These are phyloP conservation scores for Drosera spatulata DNA, from an alignment of 179 eudicot genomes.

Conservation along the genomic window DNA sequence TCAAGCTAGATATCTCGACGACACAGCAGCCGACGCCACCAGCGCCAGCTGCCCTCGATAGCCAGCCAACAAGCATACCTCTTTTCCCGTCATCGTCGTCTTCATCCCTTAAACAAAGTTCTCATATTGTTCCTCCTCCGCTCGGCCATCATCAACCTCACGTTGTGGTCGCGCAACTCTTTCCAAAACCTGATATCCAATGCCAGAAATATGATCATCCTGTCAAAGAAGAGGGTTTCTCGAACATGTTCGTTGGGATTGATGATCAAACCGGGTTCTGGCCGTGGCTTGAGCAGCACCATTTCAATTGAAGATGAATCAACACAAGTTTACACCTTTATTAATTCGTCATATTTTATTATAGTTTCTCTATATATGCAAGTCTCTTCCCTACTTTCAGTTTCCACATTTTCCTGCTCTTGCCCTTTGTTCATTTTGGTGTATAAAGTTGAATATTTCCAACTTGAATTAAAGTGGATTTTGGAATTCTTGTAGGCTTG, in stretches of 20 bases:
- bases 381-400: background rate
- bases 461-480: constrained; percentile 18
- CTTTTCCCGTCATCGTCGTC: constrained; percentile 33
- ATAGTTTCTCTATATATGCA: background rate
- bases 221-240: constrained; percentile 63
- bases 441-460: constrained; percentile 19
- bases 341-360: background rate
- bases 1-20: constrained; percentile 61
- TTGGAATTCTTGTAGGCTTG: background rate
- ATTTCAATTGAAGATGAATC: constrained; percentile 37
- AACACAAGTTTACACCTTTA: background rate
- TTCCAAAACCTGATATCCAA: constrained; percentile 15
- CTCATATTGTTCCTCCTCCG: too few species aligned
- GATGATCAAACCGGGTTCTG: constrained; percentile 77
- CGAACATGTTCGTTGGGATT: constrained; percentile 59
- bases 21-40: constrained; percentile 16
- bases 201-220: background rate
- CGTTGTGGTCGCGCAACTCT: constrained; percentile 15
- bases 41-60: constrained; percentile 21
- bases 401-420: background rate
- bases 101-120: constrained; percentile 11
- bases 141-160: background rate
- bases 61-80: constrained; percentile 19
- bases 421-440: constrained; percentile 14
- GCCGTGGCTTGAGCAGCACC: constrained; percentile 83